phyloP scores from a whole-genome alignment of 2,329 filamentous ascomycete species.

The Aureobasidium leucospermi region DNA sequence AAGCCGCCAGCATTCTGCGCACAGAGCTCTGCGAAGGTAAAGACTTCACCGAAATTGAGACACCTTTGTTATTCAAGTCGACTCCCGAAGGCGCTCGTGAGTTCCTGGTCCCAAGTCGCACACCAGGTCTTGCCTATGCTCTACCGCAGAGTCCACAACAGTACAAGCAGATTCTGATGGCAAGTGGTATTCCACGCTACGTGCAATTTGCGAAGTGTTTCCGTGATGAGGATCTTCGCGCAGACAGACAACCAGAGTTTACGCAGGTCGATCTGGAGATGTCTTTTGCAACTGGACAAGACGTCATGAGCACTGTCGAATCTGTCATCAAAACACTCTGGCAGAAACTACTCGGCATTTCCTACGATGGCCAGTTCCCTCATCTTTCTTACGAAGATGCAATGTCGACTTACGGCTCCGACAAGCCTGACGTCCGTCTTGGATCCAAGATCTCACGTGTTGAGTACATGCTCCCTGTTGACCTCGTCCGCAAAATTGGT shows the following conservation, averaged over 20 bases:
- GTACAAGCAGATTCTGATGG: constrained; percentile 98
- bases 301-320: constrained; percentile 59
- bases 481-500: constrained; percentile 70
- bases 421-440: constrained; percentile 86
- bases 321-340: constrained; percentile 50
- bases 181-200: constrained; percentile 72
- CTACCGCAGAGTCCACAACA: constrained; percentile 95
- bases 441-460: constrained; percentile 54
- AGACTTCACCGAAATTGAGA: constrained; percentile 75
- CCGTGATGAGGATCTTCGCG: constrained; percentile 85
- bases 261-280: constrained; percentile 95
- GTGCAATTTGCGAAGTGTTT: constrained; percentile 94
- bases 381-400: constrained; percentile 65
- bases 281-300: constrained; percentile 67
- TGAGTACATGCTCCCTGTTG: constrained; percentile 52
- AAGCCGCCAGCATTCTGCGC: constrained; percentile 48
- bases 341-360: constrained; percentile 39
- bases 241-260: constrained; percentile 93
- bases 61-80: constrained; percentile 91
- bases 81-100: constrained; percentile 93
- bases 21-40: constrained; percentile 46
- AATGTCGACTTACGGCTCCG: constrained; percentile 75
- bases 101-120: constrained; percentile 83
- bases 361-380: constrained; percentile 43
- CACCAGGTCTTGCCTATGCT: constrained; percentile 72